Conservation (phyloP, 306 rosid genomes). For the Dalbergia cultrata region DNA sequence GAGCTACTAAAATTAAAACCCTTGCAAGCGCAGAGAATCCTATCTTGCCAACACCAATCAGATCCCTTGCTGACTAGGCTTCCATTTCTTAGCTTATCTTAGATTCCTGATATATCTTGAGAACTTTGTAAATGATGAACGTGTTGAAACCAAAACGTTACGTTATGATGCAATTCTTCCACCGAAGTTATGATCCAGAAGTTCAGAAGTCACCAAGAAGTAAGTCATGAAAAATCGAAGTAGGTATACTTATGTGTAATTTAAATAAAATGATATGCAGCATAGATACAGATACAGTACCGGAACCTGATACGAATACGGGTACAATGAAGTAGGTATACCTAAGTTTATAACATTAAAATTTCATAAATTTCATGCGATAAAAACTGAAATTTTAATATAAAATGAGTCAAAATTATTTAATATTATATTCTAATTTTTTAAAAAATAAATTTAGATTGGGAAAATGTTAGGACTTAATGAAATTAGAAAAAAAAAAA, state of each 20-base stretch:
- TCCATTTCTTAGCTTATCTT: slow-evolving; percentile 41
- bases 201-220: background rate
- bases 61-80: slow-evolving; percentile 44
- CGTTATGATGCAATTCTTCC: slow-evolving; percentile 24
- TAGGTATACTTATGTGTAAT: background rate
- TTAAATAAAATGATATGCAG: background rate
- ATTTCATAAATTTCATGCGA: too few relatives aligned
- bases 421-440: too few relatives aligned
- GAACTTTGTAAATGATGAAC: slow-evolving; percentile 9
- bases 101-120: slow-evolving; percentile 18
- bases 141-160: slow-evolving; percentile 3
- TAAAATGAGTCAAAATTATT: too few relatives aligned
- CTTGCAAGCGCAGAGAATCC: slow-evolving; percentile 40
- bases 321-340: too few relatives aligned
- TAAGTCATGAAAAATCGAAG: too few relatives aligned
- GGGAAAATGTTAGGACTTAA: too few relatives aligned
- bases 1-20: slow-evolving; percentile 18
- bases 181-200: background rate
- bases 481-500: too few relatives aligned
- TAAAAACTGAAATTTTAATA: too few relatives aligned
- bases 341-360: too few relatives aligned
- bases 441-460: too few relatives aligned
- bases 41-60: slow-evolving; percentile 53
- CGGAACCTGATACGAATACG: too few relatives aligned
- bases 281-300: too few relatives aligned